Evolutionary conservation across 2,329 filamentous ascomycete genomes (phyloP).

Genomic region (Curvularia sp.): DNA sequence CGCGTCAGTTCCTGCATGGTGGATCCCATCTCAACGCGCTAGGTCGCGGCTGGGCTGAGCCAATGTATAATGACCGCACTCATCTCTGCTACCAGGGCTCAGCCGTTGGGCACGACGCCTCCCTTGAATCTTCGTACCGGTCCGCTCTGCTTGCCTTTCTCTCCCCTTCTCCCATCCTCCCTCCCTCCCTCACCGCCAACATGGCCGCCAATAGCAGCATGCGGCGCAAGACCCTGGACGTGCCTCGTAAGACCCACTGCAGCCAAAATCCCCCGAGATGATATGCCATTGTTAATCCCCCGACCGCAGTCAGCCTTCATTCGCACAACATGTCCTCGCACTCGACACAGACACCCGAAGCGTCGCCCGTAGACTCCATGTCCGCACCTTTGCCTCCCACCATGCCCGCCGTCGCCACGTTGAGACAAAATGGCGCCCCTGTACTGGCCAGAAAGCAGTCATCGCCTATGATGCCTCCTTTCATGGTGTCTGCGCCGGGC

Average conservation of each 20-base stretch:
- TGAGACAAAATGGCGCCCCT: conserved; percentile 24
- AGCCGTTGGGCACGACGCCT: conserved; percentile 16
- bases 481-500: conserved; percentile 97
- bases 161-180: background rate
- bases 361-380: conserved; percentile 40
- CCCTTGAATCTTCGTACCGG: conserved; percentile 16
- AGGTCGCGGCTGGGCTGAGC: conserved; percentile 16
- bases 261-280: background rate
- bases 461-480: conserved; percentile 77
- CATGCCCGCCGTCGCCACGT: conserved; percentile 25
- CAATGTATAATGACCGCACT: conserved; percentile 25
- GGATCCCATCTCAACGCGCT: conserved; percentile 18
- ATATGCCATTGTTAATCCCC: conserved; percentile 22
- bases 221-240: conserved; percentile 32
- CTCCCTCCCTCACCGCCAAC: background rate
- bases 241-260: conserved; percentile 30
- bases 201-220: conserved; percentile 41
- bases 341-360: conserved; percentile 38
- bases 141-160: background rate
- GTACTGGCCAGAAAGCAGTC: conserved; percentile 48
- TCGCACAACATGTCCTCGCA: conserved; percentile 35
- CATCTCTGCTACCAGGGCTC: conserved; percentile 11
- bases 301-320: conserved; percentile 29
- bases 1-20: conserved; percentile 29
- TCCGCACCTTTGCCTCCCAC: conserved; percentile 37